phyloP scores from a whole-genome alignment of 73 alveolate genomes.

The Paramecium pentaurelia region DNA sequence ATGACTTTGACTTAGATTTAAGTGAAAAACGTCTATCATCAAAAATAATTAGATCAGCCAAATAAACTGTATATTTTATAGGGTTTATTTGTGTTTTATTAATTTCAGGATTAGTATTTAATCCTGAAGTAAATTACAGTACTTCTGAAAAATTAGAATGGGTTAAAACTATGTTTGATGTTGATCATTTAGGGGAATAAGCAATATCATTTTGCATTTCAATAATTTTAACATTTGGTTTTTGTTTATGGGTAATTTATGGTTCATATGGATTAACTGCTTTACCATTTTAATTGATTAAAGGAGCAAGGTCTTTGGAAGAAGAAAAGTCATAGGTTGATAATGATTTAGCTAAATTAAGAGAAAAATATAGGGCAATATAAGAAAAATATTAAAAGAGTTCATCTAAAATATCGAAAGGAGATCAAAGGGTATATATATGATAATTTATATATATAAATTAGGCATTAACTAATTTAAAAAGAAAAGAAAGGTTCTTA shows the following conservation, averaged over 20 bases:
- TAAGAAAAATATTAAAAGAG: slow-evolving; percentile 71
- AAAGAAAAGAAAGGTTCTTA: slow-evolving; percentile 68
- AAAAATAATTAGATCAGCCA: slow-evolving; percentile 38
- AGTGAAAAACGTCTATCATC: slow-evolving; percentile 47
- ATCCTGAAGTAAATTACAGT: slow-evolving; percentile 21
- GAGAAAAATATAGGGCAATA: slow-evolving; percentile 73
- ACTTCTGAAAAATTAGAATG: slow-evolving; percentile 36
- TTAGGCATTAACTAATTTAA: slow-evolving; percentile 55
- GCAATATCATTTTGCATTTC: slow-evolving; percentile 61
- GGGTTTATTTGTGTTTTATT: slow-evolving; percentile 12
- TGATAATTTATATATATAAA: neutral
- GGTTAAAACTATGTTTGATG: slow-evolving; percentile 61
- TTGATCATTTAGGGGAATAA: slow-evolving; percentile 56
- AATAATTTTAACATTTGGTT: slow-evolving; percentile 64
- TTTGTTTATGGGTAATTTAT: slow-evolving; percentile 63
- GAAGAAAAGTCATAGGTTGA: slow-evolving; percentile 69
- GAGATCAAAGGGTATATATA: slow-evolving; percentile 36
- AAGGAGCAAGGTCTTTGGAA: slow-evolving; percentile 72
- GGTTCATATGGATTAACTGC: slow-evolving; percentile 74
- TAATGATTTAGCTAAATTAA: slow-evolving; percentile 66
- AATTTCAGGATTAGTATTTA: slow-evolving; percentile 25
- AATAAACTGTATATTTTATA: slow-evolving; percentile 21
- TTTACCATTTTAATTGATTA: slow-evolving; percentile 69
- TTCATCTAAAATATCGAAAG: slow-evolving; percentile 65
- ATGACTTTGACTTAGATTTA: slow-evolving; percentile 31